Conservation (phyloP, 2,329 filamentous ascomycete species). For the Biscogniauxia mediterranea region DNA sequence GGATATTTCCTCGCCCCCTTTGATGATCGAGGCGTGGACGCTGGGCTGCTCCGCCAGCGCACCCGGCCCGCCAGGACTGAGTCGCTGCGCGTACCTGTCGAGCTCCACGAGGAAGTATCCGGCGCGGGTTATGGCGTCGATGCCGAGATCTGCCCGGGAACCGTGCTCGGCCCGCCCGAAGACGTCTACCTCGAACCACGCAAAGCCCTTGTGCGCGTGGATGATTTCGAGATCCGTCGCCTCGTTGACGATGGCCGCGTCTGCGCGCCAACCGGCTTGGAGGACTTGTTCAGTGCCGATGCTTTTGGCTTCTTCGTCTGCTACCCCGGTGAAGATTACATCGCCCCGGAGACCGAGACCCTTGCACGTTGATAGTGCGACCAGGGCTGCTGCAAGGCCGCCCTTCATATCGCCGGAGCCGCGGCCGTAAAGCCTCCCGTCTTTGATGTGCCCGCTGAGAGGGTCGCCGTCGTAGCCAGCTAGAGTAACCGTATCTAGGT, state of each 20-base stretch:
- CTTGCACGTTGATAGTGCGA: slow-evolving; percentile 39
- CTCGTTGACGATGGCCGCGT: slow-evolving; percentile 50
- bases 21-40: slow-evolving; percentile 47
- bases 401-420: slow-evolving; percentile 53
- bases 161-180: slow-evolving; percentile 43
- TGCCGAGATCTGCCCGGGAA: slow-evolving; percentile 41
- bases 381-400: slow-evolving; percentile 47
- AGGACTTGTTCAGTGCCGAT: slow-evolving; percentile 51
- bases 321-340: slow-evolving; percentile 51
- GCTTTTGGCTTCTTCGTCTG: slow-evolving; percentile 51
- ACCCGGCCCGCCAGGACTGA: slow-evolving; percentile 30
- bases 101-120: slow-evolving; percentile 47
- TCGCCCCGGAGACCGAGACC: slow-evolving; percentile 40
- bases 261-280: slow-evolving; percentile 50
- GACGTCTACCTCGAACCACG: slow-evolving; percentile 43
- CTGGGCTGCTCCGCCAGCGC: slow-evolving; percentile 37
- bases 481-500: slow-evolving; percentile 51
- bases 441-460: slow-evolving; percentile 40
- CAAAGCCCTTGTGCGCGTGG: slow-evolving; percentile 51
- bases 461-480: slow-evolving; percentile 46
- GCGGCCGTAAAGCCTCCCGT: slow-evolving; percentile 44
- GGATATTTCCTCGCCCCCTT: slow-evolving; percentile 50
- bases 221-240: slow-evolving; percentile 43
- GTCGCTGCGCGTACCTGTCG: slow-evolving; percentile 38
- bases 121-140: slow-evolving; percentile 49